Evolutionary conservation across 495 filamentous ascomycete species (phyloP), one percentile per base, ranked within the genome.

Genomic region (Penicillium pancosmium): DNA sequence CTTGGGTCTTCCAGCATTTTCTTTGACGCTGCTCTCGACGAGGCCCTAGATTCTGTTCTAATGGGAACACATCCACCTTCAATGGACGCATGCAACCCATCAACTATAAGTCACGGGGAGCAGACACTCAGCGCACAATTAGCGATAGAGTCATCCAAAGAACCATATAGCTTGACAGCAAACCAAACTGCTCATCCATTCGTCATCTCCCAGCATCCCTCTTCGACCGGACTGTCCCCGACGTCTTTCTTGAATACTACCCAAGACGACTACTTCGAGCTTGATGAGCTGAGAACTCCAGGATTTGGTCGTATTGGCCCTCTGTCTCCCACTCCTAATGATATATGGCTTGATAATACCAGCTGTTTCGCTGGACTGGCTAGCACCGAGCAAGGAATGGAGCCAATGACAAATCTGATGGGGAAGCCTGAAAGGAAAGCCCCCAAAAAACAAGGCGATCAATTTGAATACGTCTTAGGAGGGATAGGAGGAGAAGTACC

Each of bases 401-500:
- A 13, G 21, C 15, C 21, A 19, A 48, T 12, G 1, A n/a, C 21
- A 27, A 38, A 19, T 23, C 15, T 5, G 11, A 5, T n/a, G 46
- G 21, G 21, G 15, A 2, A 48, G 19, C 2, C 18, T 16, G 15
- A 48, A 19, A 27, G 3, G 9, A 23, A 8, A 48, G 5, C 2
- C 7, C 46, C 21, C 11, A 9, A 11, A 12, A 48, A 27, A 10
- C 9, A 48, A 13, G 18, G 19, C 13, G 18, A 38, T 18, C 1
- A 25, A 23, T 53, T 40, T 13, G 51, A 38, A 19, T 53, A 40
- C n/a, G 35, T 36, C 13, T n/a, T 53, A 12, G 51, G 51, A 25
- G 51, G 51, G n/a, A 53, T 53, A 53, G 51, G 51, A 25, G 51
- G 51, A 31, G 51, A 53, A 16, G 33, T 36, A 5, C 51, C 19